These are phyloP conservation scores for Didymella glomerata DNA, from an alignment of 2,329 filamentous ascomycete genomes.

Conservation along the genomic window DNA sequence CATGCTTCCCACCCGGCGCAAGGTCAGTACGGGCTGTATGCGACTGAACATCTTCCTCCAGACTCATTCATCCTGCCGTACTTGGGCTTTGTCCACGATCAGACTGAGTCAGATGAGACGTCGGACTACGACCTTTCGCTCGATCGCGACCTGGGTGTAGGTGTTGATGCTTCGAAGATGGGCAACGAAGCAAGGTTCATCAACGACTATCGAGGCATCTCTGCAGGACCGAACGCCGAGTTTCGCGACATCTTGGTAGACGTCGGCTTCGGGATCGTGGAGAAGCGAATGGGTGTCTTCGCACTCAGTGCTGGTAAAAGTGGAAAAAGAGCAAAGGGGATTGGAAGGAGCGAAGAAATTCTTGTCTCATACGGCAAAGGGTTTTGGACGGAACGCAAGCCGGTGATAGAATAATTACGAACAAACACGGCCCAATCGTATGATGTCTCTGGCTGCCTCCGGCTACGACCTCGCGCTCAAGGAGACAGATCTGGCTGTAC, in stretches of 20 bases:
- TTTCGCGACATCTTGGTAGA: conserved; percentile 55
- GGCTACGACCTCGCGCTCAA: no score
- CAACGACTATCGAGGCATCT: conserved; percentile 63
- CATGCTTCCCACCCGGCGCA: conserved; percentile 57
- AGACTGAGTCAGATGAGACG: conserved; percentile 51
- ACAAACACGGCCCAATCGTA: not conserved
- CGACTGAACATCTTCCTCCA: conserved; percentile 55
- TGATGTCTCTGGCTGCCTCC: not conserved
- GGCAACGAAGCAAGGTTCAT: conserved; percentile 63
- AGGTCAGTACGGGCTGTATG: conserved; percentile 59
- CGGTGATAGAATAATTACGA: conserved; percentile 14
- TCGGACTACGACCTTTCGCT: conserved; percentile 63
- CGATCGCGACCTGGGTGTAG: conserved; percentile 59
- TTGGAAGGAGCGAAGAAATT: conserved; percentile 60
- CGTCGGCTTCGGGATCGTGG: conserved; percentile 50
- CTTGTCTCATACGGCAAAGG: conserved; percentile 64
- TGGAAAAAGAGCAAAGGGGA: conserved; percentile 57
- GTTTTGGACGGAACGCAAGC: conserved; percentile 55
- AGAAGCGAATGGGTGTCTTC: conserved; percentile 61
- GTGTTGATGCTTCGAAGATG: conserved; percentile 58
- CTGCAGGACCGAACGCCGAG: conserved; percentile 53
- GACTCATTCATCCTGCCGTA: conserved; percentile 60
- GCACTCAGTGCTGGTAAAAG: conserved; percentile 58
- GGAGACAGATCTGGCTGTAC: not conserved
- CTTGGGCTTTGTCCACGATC: conserved; percentile 58